Conservation (phyloP, 1,139 yeast species). For the Candida glucosophila region DNA sequence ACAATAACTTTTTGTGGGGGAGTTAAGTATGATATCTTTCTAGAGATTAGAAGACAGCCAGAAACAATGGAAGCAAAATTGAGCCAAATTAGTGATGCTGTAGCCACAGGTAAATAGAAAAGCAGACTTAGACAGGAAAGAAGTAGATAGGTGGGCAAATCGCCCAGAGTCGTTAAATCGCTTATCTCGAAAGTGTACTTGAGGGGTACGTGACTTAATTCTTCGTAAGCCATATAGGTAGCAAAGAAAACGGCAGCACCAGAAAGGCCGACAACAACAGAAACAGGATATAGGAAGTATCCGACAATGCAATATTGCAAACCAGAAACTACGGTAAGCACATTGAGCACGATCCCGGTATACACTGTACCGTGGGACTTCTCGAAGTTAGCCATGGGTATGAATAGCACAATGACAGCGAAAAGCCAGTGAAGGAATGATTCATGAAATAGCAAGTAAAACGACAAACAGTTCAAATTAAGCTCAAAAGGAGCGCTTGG, state of each 20-base stretch:
- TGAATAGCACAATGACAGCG: constrained; percentile 49
- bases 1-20: constrained; percentile 63
- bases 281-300: constrained; percentile 41
- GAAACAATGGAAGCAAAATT: constrained; percentile 42
- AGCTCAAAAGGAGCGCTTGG: constrained; percentile 51
- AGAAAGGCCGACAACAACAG: constrained; percentile 56
- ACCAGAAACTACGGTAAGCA: constrained; percentile 65
- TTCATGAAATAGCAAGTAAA: constrained; percentile 68
- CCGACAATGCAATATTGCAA: constrained; percentile 56
- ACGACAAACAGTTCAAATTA: constrained; percentile 57
- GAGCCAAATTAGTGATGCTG: constrained; percentile 61
- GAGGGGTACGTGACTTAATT: constrained; percentile 39
- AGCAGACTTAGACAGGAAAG: too few species aligned
- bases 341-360: constrained; percentile 75
- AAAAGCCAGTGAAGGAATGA: constrained; percentile 54
- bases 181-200: constrained; percentile 15
- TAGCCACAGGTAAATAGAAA: constrained; percentile 50
- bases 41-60: constrained; percentile 46
- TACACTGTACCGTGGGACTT: constrained; percentile 73
- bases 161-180: constrained; percentile 17
- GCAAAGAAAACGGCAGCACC: constrained; percentile 72
- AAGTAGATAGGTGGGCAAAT: too few species aligned
- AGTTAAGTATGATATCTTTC: constrained; percentile 44
- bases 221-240: constrained; percentile 58
- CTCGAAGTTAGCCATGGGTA: constrained; percentile 68